phyloP scores from a whole-genome alignment of 164 flowering plant species.

The Berberis thunbergii region DNA sequence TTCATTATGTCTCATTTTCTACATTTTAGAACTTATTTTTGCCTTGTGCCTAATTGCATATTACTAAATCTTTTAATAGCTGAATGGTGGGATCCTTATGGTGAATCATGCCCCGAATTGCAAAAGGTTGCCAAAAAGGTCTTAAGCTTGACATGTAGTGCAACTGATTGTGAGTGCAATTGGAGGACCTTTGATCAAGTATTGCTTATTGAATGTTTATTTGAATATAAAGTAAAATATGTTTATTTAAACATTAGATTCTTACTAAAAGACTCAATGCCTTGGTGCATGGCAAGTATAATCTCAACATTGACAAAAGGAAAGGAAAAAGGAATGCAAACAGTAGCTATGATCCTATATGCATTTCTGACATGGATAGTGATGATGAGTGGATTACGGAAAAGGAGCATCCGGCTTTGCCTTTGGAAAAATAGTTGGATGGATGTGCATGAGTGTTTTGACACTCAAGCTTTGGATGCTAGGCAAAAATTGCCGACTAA shows the following conservation, averaged over 20 bases:
- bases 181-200: slow-evolving; percentile 1
- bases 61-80: not conserved
- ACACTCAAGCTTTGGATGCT: not conserved
- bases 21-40: too few species aligned
- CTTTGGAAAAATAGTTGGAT: not conserved
- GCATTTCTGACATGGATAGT: not conserved
- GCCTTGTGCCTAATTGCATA: too few species aligned
- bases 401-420: not conserved
- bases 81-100: not conserved
- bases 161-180: not conserved
- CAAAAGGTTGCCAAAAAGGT: not conserved
- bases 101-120: not conserved
- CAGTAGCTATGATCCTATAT: not conserved
- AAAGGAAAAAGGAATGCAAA: not conserved
- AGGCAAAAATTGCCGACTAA: not conserved
- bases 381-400: slow-evolving; percentile 1
- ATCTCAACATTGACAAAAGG: not conserved
- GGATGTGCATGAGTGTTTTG: not conserved
- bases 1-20: too few species aligned
- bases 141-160: slow-evolving; percentile 2
- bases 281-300: not conserved
- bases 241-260: not conserved
- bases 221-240: too few species aligned
- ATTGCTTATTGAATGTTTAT: not conserved
- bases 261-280: not conserved